Evolutionary conservation across 1,284 basidiomycete genomes (phyloP).

Genomic region (Trametes pubescens): DNA sequence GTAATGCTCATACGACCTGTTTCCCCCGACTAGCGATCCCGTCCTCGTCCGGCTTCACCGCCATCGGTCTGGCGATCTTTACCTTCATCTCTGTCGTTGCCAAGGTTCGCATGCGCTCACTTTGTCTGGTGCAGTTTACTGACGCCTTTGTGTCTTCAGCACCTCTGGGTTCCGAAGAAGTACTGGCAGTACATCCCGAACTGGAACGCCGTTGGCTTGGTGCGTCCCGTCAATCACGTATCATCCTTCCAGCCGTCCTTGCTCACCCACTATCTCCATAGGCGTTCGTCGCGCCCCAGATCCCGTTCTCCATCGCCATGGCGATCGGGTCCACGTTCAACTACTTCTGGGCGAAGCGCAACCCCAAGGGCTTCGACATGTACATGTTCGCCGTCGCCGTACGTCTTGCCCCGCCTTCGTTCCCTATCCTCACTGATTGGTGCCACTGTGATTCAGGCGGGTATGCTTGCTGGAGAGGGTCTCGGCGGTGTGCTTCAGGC

Average conservation of each 20-base stretch:
- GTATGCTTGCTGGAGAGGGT: slow-evolving; percentile 74
- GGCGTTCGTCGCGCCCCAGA: slow-evolving; percentile 37
- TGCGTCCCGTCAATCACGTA: slow-evolving; percentile 50
- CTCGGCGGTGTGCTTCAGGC: slow-evolving; percentile 75
- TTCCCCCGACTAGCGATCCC: slow-evolving; percentile 53
- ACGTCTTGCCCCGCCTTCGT: no score
- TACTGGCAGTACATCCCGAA: slow-evolving; percentile 67
- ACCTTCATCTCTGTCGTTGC: slow-evolving; percentile 56
- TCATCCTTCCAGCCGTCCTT: slow-evolving; percentile 39
- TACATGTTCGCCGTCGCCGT: slow-evolving; percentile 68
- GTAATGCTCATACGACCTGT: background rate
- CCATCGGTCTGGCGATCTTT: slow-evolving; percentile 61
- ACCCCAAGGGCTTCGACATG: slow-evolving; percentile 57
- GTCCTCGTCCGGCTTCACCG: slow-evolving; percentile 65
- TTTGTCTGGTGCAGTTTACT: background rate
- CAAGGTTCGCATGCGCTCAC: slow-evolving; percentile 38
- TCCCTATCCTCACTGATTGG: no score
- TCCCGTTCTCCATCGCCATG: slow-evolving; percentile 56
- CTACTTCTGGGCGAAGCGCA: slow-evolving; percentile 59
- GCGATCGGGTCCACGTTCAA: slow-evolving; percentile 53
- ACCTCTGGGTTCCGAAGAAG: slow-evolving; percentile 61
- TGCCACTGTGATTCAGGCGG: slow-evolving; percentile 43
- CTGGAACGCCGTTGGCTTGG: slow-evolving; percentile 70
- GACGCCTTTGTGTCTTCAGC: slow-evolving; percentile 22
- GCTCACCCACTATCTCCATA: slow-evolving; percentile 45